phyloP scores from a whole-genome alignment of 768 basidiomycete species.

The Exidia glandulosa region DNA sequence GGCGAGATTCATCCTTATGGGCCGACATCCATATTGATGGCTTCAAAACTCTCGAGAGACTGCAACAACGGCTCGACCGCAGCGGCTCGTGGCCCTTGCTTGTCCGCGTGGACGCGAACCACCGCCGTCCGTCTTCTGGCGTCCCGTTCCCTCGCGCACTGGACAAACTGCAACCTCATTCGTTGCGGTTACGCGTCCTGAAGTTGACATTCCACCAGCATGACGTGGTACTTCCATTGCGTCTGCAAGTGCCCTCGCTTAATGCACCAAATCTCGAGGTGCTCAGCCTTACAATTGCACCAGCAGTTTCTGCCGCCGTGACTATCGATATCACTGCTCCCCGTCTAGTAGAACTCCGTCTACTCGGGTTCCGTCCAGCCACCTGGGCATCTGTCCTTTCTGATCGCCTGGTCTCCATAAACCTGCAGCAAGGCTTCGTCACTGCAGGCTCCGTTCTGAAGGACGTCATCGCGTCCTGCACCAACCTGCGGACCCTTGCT shows the following conservation, averaged over 20 bases:
- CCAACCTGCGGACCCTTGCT: not conserved
- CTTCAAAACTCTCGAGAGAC: not conserved
- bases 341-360: not conserved
- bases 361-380: not conserved
- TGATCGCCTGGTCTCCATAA: not conserved
- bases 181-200: not conserved
- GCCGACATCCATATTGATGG: not conserved
- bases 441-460: not conserved
- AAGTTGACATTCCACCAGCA: not conserved
- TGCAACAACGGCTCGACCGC: not conserved
- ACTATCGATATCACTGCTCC: not conserved
- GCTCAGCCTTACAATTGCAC: not conserved
- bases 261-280: not conserved
- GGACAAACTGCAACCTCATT: not conserved
- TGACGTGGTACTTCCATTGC: not conserved
- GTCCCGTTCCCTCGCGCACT: not conserved
- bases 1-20: not conserved
- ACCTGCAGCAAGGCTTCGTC: not conserved
- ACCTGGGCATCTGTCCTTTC: not conserved
- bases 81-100: not conserved
- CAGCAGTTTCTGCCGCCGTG: not conserved
- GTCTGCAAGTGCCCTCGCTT: not conserved
- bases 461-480: not conserved
- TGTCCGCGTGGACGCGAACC: not conserved
- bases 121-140: not conserved